phyloP scores from a whole-genome alignment of 139 green algal species.

The Edaphochlamys debaryana region DNA sequence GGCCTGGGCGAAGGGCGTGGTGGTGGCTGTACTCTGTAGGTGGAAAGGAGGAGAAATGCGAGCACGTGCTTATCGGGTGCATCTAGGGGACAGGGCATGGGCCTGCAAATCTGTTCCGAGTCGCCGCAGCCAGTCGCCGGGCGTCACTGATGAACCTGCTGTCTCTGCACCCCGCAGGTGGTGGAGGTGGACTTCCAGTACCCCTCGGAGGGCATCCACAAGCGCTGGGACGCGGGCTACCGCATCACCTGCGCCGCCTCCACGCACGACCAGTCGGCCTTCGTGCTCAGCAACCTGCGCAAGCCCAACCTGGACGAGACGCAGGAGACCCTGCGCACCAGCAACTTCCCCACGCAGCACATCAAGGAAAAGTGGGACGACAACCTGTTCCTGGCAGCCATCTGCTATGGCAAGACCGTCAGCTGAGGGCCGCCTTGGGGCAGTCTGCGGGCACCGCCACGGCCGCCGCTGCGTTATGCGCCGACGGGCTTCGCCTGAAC shows the following conservation, averaged over 20 bases:
- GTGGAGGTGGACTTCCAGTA: slow-evolving; percentile 99
- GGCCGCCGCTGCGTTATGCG: no score
- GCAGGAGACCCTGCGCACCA: slow-evolving; percentile 94
- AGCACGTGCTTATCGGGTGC: no score
- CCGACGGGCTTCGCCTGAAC: no score
- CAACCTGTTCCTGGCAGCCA: slow-evolving; percentile 42
- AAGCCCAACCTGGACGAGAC: slow-evolving; percentile 78
- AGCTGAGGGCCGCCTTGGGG: slow-evolving; percentile 16
- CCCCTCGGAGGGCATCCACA: slow-evolving; percentile 97
- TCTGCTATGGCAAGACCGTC: slow-evolving; percentile 45
- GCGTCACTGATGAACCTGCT: no score
- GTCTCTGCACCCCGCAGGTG: no score
- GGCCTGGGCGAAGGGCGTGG: neutral
- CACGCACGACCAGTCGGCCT: slow-evolving; percentile 88
- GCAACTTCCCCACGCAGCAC: slow-evolving; percentile 91
- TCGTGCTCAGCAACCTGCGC: slow-evolving; percentile 77
- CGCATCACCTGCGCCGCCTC: slow-evolving; percentile 93
- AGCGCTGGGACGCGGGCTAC: slow-evolving; percentile 95
- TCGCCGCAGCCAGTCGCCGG: no score
- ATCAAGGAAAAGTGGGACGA: slow-evolving; percentile 97
- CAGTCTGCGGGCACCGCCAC: no score
- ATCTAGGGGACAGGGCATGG: no score
- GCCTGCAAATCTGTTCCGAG: no score
- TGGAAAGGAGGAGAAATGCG: no score
- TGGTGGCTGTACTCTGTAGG: no score